Percentiles rank a stretch among this genome's conserved stretches.
These are phyloP conservation scores for Dipteronia sinensis DNA, from an alignment of 345 rosid species.

Conservation along the genomic window DNA sequence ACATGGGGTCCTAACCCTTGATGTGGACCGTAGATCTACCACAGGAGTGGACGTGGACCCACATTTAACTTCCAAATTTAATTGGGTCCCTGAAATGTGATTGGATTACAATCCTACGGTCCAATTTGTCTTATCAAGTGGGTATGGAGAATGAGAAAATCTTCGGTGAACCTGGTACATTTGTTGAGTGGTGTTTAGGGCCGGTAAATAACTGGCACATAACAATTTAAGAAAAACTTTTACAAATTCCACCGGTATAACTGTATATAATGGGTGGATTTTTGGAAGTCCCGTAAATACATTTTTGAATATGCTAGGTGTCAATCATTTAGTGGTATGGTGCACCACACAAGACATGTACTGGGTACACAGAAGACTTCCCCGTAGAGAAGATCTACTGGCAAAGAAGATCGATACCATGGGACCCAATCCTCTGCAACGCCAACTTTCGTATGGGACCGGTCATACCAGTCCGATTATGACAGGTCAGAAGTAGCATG, in stretches of 20 bases:
- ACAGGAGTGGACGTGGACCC: not conserved
- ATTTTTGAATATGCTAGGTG: no score
- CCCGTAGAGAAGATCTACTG: constrained; percentile 2
- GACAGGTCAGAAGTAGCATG: not conserved
- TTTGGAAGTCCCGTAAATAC: no score
- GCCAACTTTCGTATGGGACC: constrained; percentile 7
- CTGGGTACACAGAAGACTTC: not conserved
- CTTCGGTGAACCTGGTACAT: no score
- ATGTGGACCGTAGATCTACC: constrained; percentile 21
- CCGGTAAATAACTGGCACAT: no score
- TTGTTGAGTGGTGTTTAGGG: no score
- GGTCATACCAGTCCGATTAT: not conserved
- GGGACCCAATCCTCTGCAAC: constrained; percentile 14
- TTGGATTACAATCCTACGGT: constrained; percentile 4
- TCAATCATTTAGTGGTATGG: no score
- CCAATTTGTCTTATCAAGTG: not conserved
- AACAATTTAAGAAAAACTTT: no score
- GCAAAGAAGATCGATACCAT: not conserved
- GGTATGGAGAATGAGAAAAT: no score
- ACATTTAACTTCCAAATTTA: constrained; percentile 5
- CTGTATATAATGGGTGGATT: no score
- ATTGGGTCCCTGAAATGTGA: constrained; percentile 5
- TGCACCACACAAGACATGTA: no score
- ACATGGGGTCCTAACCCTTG: not conserved
- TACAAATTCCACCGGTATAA: no score